Conservation (phyloP, 768 basidiomycete genomes). For the Boletellus ananas region DNA sequence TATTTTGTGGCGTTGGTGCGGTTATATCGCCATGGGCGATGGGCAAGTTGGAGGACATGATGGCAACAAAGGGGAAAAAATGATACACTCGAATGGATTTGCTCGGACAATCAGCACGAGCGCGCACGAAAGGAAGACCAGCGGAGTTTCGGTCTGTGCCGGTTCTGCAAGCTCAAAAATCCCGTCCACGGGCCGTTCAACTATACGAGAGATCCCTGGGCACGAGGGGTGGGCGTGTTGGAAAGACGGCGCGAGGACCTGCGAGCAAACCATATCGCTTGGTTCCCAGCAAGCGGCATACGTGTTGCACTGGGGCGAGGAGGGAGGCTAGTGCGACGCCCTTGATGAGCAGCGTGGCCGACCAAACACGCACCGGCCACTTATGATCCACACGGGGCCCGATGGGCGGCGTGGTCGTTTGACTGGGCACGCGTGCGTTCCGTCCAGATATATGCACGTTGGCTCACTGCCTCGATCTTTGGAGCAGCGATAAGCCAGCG, state of each 20-base stretch:
- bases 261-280: too few species aligned
- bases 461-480: background rate
- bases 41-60: constrained; percentile 69
- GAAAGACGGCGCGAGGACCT: too few species aligned
- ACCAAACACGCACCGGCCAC: background rate
- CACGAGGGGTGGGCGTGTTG: background rate
- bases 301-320: too few species aligned
- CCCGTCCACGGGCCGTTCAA: too few species aligned
- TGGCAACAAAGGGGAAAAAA: constrained; percentile 25
- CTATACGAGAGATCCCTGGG: too few species aligned
- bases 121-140: constrained; percentile 19
- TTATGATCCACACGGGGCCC: background rate
- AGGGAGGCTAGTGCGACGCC: background rate
- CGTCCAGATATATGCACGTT: background rate
- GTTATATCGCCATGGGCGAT: constrained; percentile 60
- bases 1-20: constrained; percentile 95
- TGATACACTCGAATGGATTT: constrained; percentile 17
- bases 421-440: background rate
- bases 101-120: constrained; percentile 23
- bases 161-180: background rate
- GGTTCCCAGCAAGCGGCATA: too few species aligned
- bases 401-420: background rate
- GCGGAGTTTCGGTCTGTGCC: constrained; percentile 38
- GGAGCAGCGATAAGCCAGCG: background rate
- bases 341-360: background rate